Base-by-base conservation (phyloP, 2,329 filamentous ascomycete species). In the Eutypella sp. region DNA sequence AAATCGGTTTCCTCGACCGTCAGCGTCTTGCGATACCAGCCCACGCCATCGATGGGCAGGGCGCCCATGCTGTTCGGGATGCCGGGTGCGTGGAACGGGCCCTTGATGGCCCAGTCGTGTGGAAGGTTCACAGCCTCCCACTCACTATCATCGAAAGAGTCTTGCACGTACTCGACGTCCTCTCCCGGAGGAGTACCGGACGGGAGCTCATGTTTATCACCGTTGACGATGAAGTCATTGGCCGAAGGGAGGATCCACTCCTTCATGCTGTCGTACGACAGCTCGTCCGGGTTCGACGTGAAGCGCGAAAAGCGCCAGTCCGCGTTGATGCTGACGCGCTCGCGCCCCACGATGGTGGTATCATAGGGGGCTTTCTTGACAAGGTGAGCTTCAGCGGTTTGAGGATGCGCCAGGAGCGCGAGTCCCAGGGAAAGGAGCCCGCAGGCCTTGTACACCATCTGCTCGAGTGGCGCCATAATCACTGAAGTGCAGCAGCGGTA, bases 31-130 rank as follows among this genome's bases (percentile, higher is more conserved):
- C 75, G 71, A 51, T 78, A 78, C 75, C 74, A 60, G 19, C 52
- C 75, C 2, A 79, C 67, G 3, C 76, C 76, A n/a, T 77, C 68
- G 19, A 68, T 63, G 0, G 76, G 76, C 27, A 80, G 54, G 2
- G 70, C 62, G 13, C 70, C 71, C 58, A 68, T 67, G 4, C 64
- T 64, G 2, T 68, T 68, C 5, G 55, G 58, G 7, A 70, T 60
- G 2, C 59, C 60, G 4, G 61, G 55, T 0, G 60, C 56, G 62
- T 55, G 52, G 31, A 63, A 73, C 1, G 69, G 66, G 0, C 70
- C 69, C 15, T 63, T 64, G 48, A 71, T 67, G 8, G 69, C 69
- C 70, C 68, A 73, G 51, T 73, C 69, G 46, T 73, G 69, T 2
- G 70, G 69, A 5, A 72, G 50, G 23, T 61, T 57, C n/a, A 72